Evolutionary conservation across 2,329 filamentous ascomycete species (phyloP), one percentile per base, ranked within the genome.

Genomic region (Claviceps pazoutovae): DNA sequence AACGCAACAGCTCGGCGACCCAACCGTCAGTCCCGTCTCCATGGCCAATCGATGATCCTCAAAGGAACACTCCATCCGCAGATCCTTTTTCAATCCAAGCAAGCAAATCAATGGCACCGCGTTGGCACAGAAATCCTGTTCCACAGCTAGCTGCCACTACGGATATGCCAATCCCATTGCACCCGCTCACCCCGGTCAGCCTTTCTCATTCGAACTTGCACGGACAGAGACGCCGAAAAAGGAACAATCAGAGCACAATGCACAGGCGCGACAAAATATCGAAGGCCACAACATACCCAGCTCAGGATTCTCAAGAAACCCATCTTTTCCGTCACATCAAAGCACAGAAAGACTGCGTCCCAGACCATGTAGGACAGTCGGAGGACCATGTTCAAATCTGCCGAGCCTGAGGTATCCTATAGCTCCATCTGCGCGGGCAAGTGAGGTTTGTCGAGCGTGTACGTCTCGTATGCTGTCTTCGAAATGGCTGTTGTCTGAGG

Each of bases 401-500:
- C 62, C 23, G 64, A 62, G 56, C 68, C 68, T 26, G 68, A 70
- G 55, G 66, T 70, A 53, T 70, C 68, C 68, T 66, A 70, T 52
- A 69, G 51, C 58, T 70, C 68, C 48, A 67, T 55, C 60, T 44
- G 59, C 57, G 39, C 60, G 57, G 30, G 52, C 55, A 44, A 17
- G 53, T 61, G 63, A 2, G 55, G 38, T 14, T 59, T 55, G 14
- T 64, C 58, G 36, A 57, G 60, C 43, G 58, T 56, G 51, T 69
- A 70, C 0, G 62, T 66, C 49, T 70, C 68, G 45, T 66, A 70
- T 36, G 60, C 50, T 1, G 67, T 66, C 23, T 64, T 59, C 17
- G 60, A 44, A 46, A 70, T 65, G 0, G 57, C 65, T 1, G 56
- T 56, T 23, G 67, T 60, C 66, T 69, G 8, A 11, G 1, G 5